A percentile compares a stretch with the other conserved stretches of the same genome.
Evolutionary conservation across 306 rosid genomes (phyloP).

Genomic region (Styphnolobium japonicum): DNA sequence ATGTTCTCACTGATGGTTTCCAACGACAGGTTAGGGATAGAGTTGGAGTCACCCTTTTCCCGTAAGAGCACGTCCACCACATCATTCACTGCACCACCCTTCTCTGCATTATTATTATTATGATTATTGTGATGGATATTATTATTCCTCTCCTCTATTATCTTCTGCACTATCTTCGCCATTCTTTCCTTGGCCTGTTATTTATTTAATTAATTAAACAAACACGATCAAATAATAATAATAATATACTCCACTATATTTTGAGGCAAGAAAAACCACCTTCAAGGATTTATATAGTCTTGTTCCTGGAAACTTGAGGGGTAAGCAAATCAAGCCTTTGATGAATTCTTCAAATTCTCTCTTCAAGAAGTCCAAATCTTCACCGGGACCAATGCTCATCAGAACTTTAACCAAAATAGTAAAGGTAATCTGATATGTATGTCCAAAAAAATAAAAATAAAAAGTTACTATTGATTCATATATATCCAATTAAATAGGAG

Average conservation of each 20-base stretch:
- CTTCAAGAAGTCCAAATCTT: conserved; percentile 62
- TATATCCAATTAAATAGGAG: too few relatives aligned
- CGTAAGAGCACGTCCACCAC: conserved; percentile 67
- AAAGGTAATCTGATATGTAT: conserved; percentile 63
- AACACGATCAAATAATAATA: neutral
- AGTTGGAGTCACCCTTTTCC: conserved; percentile 41
- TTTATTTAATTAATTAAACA: neutral
- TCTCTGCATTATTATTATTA: neutral
- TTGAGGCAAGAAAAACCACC: too few relatives aligned
- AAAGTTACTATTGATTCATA: too few relatives aligned
- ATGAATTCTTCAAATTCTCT: conserved; percentile 75
- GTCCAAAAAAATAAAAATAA: too few relatives aligned
- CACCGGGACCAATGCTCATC: conserved; percentile 79
- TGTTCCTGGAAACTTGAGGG: conserved; percentile 84
- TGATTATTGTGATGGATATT: too few relatives aligned
- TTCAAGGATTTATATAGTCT: conserved; percentile 81
- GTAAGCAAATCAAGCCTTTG: conserved; percentile 85
- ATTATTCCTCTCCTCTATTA: conserved; percentile 59
- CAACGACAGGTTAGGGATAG: conserved; percentile 29
- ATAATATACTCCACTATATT: neutral
- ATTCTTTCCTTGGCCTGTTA: conserved; percentile 73
- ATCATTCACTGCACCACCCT: conserved; percentile 41
- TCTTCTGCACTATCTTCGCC: conserved; percentile 61
- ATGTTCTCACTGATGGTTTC: conserved; percentile 72
- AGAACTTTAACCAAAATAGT: conserved; percentile 61